phyloP scores from a whole-genome alignment of 2,329 filamentous ascomycete genomes.

The Hypoxylon sp. region DNA sequence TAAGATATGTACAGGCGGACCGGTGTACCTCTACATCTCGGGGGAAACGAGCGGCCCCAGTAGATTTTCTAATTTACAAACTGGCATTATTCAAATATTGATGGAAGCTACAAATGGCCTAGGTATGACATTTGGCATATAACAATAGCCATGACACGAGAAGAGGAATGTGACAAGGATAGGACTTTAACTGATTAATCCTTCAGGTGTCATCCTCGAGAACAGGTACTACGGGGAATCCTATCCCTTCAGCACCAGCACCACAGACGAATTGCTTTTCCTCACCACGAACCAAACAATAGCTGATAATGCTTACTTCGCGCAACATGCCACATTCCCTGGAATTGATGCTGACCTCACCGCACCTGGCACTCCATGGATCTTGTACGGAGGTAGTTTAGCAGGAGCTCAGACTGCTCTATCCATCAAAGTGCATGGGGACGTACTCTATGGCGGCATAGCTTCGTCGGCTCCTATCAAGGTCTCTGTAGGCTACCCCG shows the following conservation, averaged over 20 bases:
- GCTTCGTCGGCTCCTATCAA: constrained; percentile 62
- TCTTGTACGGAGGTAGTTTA: constrained; percentile 53
- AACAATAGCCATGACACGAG: not conserved
- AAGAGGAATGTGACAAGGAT: not conserved
- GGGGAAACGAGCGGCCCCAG: constrained; percentile 54
- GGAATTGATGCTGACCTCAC: constrained; percentile 60
- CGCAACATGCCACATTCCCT: constrained; percentile 62
- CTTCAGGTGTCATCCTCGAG: constrained; percentile 64
- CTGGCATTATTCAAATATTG: constrained; percentile 65
- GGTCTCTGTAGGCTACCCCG: constrained; percentile 60
- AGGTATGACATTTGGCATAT: constrained; percentile 44
- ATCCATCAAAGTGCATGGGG: constrained; percentile 62
- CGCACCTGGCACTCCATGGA: constrained; percentile 60
- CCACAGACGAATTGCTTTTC: constrained; percentile 65
- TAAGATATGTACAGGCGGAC: constrained; percentile 60
- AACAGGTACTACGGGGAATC: constrained; percentile 67
- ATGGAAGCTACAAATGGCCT: constrained; percentile 68
- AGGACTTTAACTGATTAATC: constrained; percentile 12
- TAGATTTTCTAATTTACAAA: constrained; percentile 51
- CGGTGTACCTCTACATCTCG: constrained; percentile 54
- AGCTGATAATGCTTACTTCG: constrained; percentile 67
- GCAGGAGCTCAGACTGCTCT: constrained; percentile 56
- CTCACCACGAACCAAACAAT: constrained; percentile 68
- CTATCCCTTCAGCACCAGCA: constrained; percentile 63
- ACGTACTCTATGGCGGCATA: constrained; percentile 65